Base-by-base conservation (phyloP, 768 basidiomycete genomes). In the Auricularia cornea region DNA sequence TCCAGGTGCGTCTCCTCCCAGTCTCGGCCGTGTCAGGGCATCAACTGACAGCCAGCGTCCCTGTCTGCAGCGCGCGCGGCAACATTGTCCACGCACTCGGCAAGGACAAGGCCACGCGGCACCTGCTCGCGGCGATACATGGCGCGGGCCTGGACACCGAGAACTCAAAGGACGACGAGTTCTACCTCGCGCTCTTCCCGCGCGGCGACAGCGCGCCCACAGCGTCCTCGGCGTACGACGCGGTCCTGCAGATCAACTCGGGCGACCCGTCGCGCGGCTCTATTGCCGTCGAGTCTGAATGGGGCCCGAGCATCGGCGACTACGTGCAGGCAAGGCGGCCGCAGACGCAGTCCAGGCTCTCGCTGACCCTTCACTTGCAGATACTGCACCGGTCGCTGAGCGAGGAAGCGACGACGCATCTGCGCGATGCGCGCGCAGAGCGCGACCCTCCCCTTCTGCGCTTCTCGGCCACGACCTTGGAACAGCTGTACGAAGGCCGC, bases 201-300 rank as follows among this genome's bases (percentile, higher is more conserved):
- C 41, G 20, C 14, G 54, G 14, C 18, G 14, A 2, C 77, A 79
- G 8, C 63, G 26, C 28, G 26, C 28, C 30, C 6, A 57, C 30
- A 31, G 28, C 54, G n/a, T 26, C 44, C 3, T 59, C 61, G 5
- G 28, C 60, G 4, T 59, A 41, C 23, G 54, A 57, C 2, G 3
- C 28, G 26, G 54, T 57, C 16, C 28, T 57, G 26, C 79, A 74
- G 62, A 85, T 92, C 63, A 83, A 79, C 28, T 85, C 89, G 0
- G 90, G 90, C 3, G 88, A 88, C 68, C 89, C 88, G 1, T 84
- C 84, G 18, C 80, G 86, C 5, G 90, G 90, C 2, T 79, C 80
- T 3, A 78, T 91, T 16, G 83, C 89, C 1, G 74, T 92, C 1
- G 82, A 84, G 26, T 75, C 82, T 1, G 74, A 78, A 26, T 75